phyloP scores from a whole-genome alignment of 2,329 filamentous ascomycete species.

The Cyphellophora attinorum region DNA sequence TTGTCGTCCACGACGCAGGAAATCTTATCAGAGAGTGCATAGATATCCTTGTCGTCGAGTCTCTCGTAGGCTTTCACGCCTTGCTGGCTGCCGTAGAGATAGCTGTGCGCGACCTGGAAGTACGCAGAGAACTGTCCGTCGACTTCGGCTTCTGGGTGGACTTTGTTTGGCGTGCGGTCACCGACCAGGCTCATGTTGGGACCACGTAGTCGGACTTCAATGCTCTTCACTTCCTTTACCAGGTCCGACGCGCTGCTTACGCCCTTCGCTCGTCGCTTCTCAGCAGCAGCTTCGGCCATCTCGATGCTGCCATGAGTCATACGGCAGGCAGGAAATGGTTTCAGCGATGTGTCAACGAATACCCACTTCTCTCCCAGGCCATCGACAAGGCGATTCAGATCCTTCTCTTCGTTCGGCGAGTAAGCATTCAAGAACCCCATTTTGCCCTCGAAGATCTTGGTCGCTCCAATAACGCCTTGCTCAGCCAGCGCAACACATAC shows the following conservation, averaged over 20 bases:
- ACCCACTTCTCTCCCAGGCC: constrained; percentile 10
- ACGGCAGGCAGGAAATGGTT: constrained; percentile 12
- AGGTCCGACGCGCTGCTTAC: constrained; percentile 6
- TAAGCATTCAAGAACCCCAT: constrained; percentile 17
- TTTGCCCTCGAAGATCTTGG: constrained; percentile 14
- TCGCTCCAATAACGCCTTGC: constrained; percentile 22
- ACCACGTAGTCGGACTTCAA: constrained; percentile 10
- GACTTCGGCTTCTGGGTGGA: constrained; percentile 23
- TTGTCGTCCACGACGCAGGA: constrained; percentile 10
- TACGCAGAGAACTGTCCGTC: constrained; percentile 26
- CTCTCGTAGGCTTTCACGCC: constrained; percentile 5
- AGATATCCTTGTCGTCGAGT: constrained; percentile 9
- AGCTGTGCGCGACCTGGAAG: constrained; percentile 22
- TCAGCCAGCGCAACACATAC: constrained; percentile 26
- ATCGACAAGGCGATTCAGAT: constrained; percentile 4
- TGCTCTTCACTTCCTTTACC: constrained; percentile 5
- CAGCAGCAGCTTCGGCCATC: constrained; percentile 6
- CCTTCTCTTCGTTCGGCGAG: constrained; percentile 10
- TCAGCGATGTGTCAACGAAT: constrained; percentile 7
- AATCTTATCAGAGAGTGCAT: constrained; percentile 12
- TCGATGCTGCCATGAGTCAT: constrained; percentile 12
- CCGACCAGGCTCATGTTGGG: constrained; percentile 20
- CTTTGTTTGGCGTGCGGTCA: constrained; percentile 24
- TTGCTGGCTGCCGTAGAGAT: constrained; percentile 12
- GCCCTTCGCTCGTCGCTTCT: neutral